Base-by-base conservation (phyloP, 1,139 yeast genomes). In the Candida sp. region DNA sequence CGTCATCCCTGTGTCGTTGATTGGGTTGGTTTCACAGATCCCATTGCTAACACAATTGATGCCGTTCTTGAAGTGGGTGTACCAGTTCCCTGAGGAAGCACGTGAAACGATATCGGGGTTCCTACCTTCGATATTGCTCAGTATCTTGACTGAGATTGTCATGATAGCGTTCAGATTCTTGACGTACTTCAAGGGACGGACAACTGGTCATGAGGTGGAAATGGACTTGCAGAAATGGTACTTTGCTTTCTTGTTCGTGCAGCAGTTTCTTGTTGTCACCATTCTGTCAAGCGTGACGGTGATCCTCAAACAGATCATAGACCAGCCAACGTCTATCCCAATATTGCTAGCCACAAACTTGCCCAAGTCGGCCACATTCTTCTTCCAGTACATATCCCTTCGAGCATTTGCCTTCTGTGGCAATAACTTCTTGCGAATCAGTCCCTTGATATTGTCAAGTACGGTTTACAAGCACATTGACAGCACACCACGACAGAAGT, bases 351-450 rank as follows among this genome's bases (percentile, higher is more conserved):
- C 96, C 0, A 75, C 80, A 5, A 89, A 90, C 60, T 70, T 90
- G 43, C 96, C 97, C 0, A 88, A 87, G 61, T 86, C 96, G 25
- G 88, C 96, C 1, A 88, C 87, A 48, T 90, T 90, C 61, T 90
- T 90, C 69, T 85, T 86, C 62, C 88, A 92, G 4, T 88, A 85
- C 59, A 74, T 90, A 33, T 74, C 90, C 1, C 72, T 90, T 40
- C 85, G 89, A 65, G 94, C 96, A 0, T 72, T 90, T 54, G 79
- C 92, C 1, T 81, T 86, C 57, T 83, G 88, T 58, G 96, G 96
- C 0, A 84, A 81, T 52, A 84, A 83, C 56, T 76, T 90, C 46
- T 62, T 89, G 30, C 81, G 87, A 60, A 70, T 84, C 12, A 78
- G 75, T 49, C 78, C 78, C 38, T 65, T 88, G 34, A 50, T 80